Percentiles rank a stretch among this genome's conserved stretches.
Evolutionary conservation across 2,329 filamentous ascomycete genomes (phyloP).

Genomic region (Apiospora kogelbergensis): DNA sequence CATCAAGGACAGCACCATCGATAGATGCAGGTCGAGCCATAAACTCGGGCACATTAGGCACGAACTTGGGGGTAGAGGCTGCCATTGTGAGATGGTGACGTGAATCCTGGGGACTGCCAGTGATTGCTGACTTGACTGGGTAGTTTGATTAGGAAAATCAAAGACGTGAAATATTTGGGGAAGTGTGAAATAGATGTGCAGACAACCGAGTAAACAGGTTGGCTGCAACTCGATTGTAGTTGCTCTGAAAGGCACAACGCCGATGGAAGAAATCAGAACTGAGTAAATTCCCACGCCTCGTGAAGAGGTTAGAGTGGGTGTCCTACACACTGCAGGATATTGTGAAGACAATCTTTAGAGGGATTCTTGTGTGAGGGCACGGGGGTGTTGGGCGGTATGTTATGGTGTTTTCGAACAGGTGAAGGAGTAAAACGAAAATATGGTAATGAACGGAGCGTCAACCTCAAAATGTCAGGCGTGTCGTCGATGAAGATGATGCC

Average conservation of each 20-base stretch:
- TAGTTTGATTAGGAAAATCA: neutral
- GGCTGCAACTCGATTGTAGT: neutral
- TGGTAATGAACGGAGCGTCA: neutral
- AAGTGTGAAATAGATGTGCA: neutral
- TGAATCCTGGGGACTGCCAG: neutral
- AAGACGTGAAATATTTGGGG: neutral
- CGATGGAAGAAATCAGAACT: too few relatives aligned
- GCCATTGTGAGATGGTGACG: neutral
- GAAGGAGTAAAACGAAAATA: neutral
- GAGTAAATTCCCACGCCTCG: neutral
- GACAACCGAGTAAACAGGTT: too few relatives aligned
- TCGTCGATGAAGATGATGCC: neutral
- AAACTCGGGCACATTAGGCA: neutral
- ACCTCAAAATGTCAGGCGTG: neutral
- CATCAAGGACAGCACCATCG: constrained; percentile 9
- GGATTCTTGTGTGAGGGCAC: neutral
- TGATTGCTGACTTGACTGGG: neutral
- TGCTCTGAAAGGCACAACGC: neutral
- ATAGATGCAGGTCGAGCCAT: neutral
- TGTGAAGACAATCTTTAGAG: neutral
- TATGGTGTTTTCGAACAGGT: neutral
- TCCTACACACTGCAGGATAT: neutral
- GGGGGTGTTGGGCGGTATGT: neutral
- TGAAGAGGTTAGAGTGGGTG: neutral
- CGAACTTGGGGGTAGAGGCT: neutral